Evolutionary conservation across 306 rosid species (phyloP).

Genomic region (Prunus persica): DNA sequence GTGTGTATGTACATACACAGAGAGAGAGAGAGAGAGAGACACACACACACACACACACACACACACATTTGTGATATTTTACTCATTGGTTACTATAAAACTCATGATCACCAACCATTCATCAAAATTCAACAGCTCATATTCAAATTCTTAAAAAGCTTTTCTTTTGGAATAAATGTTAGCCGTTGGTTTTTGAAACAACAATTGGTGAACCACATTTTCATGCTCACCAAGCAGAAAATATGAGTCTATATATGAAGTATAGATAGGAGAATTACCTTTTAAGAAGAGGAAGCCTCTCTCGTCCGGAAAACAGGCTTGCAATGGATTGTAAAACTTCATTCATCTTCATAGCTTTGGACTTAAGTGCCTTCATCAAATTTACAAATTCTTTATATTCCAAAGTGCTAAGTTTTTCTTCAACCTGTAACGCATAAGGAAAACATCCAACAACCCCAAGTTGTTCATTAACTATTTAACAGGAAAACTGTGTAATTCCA

Average conservation of each 20-base stretch:
- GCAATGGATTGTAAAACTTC: constrained; percentile 74
- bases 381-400: constrained; percentile 77
- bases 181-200: neutral
- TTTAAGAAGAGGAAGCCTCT: constrained; percentile 65
- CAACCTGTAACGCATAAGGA: constrained; percentile 54
- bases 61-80: neutral
- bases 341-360: constrained; percentile 70
- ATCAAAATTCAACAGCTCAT: neutral
- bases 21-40: neutral
- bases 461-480: constrained; percentile 8
- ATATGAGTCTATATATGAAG: neutral
- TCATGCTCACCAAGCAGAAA: neutral
- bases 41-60: neutral
- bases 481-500: neutral
- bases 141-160: neutral
- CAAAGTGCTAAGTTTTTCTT: constrained; percentile 62
- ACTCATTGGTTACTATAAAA: neutral
- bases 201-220: neutral
- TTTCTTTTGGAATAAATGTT: neutral
- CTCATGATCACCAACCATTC: neutral
- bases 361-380: constrained; percentile 83
- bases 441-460: constrained; percentile 13
- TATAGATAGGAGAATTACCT: constrained; percentile 36
- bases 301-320: constrained; percentile 72
- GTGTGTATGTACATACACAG: neutral